Evolutionary conservation across 2,329 filamentous ascomycete genomes (phyloP).

Genomic region (Drechslerella coelobrocha): DNA sequence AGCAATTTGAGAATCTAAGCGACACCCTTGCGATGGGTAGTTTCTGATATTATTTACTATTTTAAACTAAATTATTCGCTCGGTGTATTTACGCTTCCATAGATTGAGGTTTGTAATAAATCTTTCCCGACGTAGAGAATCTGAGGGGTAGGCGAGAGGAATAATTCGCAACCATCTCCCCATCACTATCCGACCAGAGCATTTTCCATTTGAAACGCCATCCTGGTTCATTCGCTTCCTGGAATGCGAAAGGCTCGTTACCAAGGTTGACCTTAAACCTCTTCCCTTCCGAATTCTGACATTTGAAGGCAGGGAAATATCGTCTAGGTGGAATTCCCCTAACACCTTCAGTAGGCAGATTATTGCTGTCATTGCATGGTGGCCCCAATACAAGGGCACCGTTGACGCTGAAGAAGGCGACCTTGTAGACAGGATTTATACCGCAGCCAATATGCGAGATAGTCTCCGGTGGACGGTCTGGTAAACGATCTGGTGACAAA

Average conservation of each 20-base stretch:
- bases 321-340: background rate
- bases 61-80: background rate
- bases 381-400: background rate
- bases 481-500: no score
- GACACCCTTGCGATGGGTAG: conserved; percentile 14
- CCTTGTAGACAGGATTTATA: background rate
- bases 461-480: background rate
- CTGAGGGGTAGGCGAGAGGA: no score
- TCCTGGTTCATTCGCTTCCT: conserved; percentile 15
- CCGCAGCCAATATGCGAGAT: conserved; percentile 2
- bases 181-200: background rate
- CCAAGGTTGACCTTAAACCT: conserved; percentile 18
- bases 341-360: background rate
- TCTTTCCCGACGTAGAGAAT: no score
- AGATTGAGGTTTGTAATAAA: no score
- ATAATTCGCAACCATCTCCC: no score
- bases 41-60: background rate
- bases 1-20: conserved; percentile 14
- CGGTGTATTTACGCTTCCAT: background rate
- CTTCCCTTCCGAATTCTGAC: background rate
- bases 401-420: conserved; percentile 14
- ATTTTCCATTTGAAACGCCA: background rate
- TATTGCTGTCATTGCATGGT: background rate
- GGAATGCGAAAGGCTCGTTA: conserved; percentile 5
- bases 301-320: conserved; percentile 5